phyloP scores from a whole-genome alignment of 225 moss, liverwort and hornwort genomes.

The Marchantia paleacea region DNA sequence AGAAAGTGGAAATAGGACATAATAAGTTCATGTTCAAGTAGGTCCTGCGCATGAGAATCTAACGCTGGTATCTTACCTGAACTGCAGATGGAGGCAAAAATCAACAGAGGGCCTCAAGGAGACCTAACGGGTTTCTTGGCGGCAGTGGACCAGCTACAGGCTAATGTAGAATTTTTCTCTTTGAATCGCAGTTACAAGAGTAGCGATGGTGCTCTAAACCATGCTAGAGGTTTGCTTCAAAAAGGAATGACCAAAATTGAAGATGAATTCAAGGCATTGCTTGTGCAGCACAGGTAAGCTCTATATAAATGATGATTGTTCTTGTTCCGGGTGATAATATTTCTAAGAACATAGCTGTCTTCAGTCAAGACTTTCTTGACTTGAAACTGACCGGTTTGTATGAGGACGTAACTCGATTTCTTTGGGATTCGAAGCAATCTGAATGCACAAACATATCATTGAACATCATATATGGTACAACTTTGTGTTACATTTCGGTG shows the following conservation, averaged over 20 bases:
- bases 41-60: background rate
- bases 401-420: no score
- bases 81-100: constrained; percentile 67
- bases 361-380: no score
- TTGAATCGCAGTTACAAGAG: constrained; percentile 78
- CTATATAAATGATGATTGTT: no score
- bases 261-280: constrained; percentile 68
- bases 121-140: constrained; percentile 63
- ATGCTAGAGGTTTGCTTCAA: constrained; percentile 66
- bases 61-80: background rate
- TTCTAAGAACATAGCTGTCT: no score
- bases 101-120: constrained; percentile 60
- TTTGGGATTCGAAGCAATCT: no score
- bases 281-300: constrained; percentile 62
- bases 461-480: no score
- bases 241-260: constrained; percentile 79
- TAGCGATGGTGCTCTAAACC: constrained; percentile 75
- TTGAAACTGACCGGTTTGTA: no score
- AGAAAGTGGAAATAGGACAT: background rate
- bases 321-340: background rate
- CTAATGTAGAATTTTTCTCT: constrained; percentile 81
- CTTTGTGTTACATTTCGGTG: no score
- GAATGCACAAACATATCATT: no score
- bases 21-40: background rate
- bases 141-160: constrained; percentile 78